These are phyloP conservation scores for Ceratobasidium sp. DNA, from an alignment of 1,284 basidiomycete genomes.

Conservation along the genomic window DNA sequence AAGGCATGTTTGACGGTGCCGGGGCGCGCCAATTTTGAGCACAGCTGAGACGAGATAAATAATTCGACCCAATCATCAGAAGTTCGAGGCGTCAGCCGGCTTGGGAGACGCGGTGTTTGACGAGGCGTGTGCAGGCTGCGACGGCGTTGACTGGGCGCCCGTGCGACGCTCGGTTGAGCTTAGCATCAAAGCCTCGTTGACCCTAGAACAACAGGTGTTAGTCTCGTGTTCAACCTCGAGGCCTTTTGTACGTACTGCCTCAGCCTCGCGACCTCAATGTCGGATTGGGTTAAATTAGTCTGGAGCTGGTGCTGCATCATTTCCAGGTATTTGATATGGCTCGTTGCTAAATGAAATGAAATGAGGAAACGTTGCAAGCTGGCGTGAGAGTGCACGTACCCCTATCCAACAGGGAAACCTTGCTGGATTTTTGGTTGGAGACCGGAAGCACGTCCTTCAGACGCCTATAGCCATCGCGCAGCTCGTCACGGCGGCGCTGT, in stretches of 20 bases:
- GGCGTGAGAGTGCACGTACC: conserved; percentile 62
- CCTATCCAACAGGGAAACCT: conserved; percentile 85
- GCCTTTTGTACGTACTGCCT: conserved; percentile 59
- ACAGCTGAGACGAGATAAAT: conserved; percentile 18
- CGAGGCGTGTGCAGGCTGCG: conserved; percentile 7
- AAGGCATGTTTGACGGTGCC: conserved; percentile 11
- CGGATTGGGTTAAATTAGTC: conserved; percentile 75
- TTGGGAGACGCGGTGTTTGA: conserved; percentile 24
- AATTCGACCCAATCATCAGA: not conserved
- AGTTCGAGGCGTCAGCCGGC: not conserved
- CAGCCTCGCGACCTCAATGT: conserved; percentile 78
- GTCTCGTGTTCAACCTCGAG: conserved; percentile 21
- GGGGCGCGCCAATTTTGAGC: conserved; percentile 27
- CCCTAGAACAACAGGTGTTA: conserved; percentile 54
- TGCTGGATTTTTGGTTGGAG: conserved; percentile 88
- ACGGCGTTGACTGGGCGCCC: not conserved
- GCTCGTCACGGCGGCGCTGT: conserved; percentile 86
- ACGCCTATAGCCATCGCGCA: conserved; percentile 84
- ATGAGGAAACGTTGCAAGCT: conserved; percentile 43
- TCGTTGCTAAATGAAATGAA: conserved; percentile 64
- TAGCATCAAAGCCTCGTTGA: conserved; percentile 87
- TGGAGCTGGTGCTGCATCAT: conserved; percentile 76
- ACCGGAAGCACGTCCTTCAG: conserved; percentile 86
- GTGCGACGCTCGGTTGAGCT: conserved; percentile 74
- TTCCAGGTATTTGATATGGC: conserved; percentile 82